Conservation (phyloP, 495 filamentous ascomycete species). For the Neurospora tetrasperma region DNA sequence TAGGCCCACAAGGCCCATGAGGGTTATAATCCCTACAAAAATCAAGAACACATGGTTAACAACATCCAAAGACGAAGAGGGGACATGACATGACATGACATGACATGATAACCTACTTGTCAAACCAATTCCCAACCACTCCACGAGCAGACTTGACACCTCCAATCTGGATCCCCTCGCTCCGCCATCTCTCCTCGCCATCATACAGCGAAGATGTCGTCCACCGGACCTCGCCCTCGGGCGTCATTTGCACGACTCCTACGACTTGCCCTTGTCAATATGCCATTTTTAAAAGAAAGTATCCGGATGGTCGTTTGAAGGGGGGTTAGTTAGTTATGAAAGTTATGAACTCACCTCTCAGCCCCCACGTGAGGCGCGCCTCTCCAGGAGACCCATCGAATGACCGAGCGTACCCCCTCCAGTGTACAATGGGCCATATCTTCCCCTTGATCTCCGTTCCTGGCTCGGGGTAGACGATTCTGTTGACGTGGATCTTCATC, state of each 20-base stretch:
- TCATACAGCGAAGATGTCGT: slow-evolving; percentile 51
- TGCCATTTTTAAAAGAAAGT: not conserved
- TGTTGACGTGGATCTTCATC: slow-evolving; percentile 46
- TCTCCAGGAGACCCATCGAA: slow-evolving; percentile 44
- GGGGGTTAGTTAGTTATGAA: too few relatives aligned
- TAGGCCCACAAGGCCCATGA: slow-evolving; percentile 53
- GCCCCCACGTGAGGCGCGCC: slow-evolving; percentile 47
- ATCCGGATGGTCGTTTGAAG: not conserved
- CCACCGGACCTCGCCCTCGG: slow-evolving; percentile 57
- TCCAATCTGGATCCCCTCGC: slow-evolving; percentile 56
- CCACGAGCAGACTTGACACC: slow-evolving; percentile 46
- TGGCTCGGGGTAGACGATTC: slow-evolving; percentile 37
- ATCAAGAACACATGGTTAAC: not conserved
- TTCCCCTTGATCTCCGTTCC: slow-evolving; percentile 31
- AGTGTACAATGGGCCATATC: slow-evolving; percentile 46
- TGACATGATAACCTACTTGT: slow-evolving; percentile 35
- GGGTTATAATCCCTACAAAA: slow-evolving; percentile 40
- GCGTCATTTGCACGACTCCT: slow-evolving; percentile 47
- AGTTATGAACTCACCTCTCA: slow-evolving; percentile 35
- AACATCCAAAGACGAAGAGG: not conserved
- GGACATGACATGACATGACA: not conserved
- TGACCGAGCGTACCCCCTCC: slow-evolving; percentile 43
- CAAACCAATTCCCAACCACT: slow-evolving; percentile 57
- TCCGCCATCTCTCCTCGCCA: slow-evolving; percentile 52
- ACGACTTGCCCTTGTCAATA: slow-evolving; percentile 1